Percentiles rank a stretch among this genome's conserved stretches.
Evolutionary conservation across 495 filamentous ascomycete genomes (phyloP).

Genomic region (Trichoderma erinaceum): DNA sequence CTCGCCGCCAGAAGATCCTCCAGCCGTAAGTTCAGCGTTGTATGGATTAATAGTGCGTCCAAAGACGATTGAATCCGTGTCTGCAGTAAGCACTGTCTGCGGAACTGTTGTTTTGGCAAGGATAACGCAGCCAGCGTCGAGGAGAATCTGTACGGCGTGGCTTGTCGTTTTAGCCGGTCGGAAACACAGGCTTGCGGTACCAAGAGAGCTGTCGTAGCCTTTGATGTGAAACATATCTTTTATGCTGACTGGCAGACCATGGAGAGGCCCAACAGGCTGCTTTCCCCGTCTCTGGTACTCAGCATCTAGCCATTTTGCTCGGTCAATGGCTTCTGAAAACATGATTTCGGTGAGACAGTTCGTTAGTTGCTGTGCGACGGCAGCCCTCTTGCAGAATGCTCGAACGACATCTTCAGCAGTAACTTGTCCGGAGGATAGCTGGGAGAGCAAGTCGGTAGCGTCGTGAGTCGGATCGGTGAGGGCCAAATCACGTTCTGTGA

Average conservation of each 20-base stretch:
- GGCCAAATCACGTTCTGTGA: conserved; percentile 27
- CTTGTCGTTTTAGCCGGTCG: neutral
- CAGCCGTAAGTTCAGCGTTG: conserved; percentile 50
- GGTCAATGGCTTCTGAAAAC: conserved; percentile 53
- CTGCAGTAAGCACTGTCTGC: conserved; percentile 46
- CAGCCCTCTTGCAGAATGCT: conserved; percentile 33
- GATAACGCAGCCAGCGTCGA: conserved; percentile 40
- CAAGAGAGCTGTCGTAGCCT: conserved; percentile 20
- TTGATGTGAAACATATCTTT: conserved; percentile 63
- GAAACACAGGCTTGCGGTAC: neutral
- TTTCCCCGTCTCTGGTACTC: conserved; percentile 39
- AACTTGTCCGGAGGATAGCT: conserved; percentile 25
- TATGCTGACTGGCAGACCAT: conserved; percentile 60
- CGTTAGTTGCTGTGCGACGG: conserved; percentile 31
- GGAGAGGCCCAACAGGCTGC: conserved; percentile 51
- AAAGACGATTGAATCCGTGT: conserved; percentile 56
- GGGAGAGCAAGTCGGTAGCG: conserved; percentile 26
- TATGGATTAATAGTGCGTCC: conserved; percentile 59
- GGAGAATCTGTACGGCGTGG: conserved; percentile 27
- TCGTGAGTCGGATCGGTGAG: conserved; percentile 24
- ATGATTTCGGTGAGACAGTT: conserved; percentile 65
- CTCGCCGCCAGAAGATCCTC: conserved; percentile 57
- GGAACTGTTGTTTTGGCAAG: conserved; percentile 50
- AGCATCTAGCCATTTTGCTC: conserved; percentile 52
- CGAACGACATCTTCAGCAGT: conserved; percentile 26